phyloP scores from a whole-genome alignment of 2,329 filamentous ascomycete genomes.

The Lasiodiplodia sp. region DNA sequence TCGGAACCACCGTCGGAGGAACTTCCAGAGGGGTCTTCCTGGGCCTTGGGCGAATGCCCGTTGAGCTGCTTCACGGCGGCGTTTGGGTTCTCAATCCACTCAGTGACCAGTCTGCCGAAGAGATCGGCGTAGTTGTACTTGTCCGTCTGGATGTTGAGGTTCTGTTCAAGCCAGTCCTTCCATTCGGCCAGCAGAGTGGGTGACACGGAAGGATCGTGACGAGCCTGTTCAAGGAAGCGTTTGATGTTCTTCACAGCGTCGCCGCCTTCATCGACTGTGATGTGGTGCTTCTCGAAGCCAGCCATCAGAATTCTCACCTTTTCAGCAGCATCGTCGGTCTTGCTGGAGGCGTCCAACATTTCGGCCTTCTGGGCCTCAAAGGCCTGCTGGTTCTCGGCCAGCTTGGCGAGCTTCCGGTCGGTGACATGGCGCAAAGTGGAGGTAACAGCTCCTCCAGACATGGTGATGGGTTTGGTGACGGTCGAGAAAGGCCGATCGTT shows the following conservation, averaged over 20 bases:
- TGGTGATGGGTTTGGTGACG: conserved; percentile 22
- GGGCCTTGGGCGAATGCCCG: neutral
- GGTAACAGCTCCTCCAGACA: conserved; percentile 33
- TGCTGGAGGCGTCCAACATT: conserved; percentile 33
- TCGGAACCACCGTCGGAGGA: conserved; percentile 36
- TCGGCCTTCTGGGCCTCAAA: conserved; percentile 36
- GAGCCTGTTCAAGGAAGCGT: conserved; percentile 46
- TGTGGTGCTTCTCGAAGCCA: conserved; percentile 35
- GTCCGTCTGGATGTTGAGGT: conserved; percentile 45
- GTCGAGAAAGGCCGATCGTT: neutral
- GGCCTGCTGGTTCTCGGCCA: conserved; percentile 35
- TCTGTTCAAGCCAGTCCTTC: conserved; percentile 40
- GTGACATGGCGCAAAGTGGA: conserved; percentile 41
- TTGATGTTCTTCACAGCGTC: conserved; percentile 40
- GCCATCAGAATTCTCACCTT: conserved; percentile 37
- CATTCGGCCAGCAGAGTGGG: conserved; percentile 42
- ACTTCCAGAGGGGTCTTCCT: neutral
- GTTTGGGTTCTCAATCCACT: conserved; percentile 37
- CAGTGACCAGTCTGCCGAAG: conserved; percentile 45
- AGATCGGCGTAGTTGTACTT: conserved; percentile 46
- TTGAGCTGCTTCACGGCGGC: conserved; percentile 16
- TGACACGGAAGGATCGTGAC: conserved; percentile 47
- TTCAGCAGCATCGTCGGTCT: conserved; percentile 24
- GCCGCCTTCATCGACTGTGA: conserved; percentile 22
- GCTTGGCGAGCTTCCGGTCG: conserved; percentile 38